Base-by-base conservation (phyloP, 2,329 filamentous ascomycete species). In the Fusarium staphyleae region DNA sequence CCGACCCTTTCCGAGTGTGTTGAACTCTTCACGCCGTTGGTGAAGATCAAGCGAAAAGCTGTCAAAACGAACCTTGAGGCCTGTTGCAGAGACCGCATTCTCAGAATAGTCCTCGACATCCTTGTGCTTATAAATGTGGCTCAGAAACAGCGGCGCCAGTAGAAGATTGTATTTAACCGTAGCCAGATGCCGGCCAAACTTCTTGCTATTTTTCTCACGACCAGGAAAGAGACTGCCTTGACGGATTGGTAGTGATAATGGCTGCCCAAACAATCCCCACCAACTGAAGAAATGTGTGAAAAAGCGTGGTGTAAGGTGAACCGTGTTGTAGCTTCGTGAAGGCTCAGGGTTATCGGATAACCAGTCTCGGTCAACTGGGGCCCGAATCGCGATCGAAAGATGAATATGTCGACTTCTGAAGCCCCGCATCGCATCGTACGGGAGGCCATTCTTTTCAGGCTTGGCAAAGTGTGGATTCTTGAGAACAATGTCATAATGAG, bases 281-380 rank as follows among this genome's bases (percentile, higher is more conserved):
- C 95, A 99, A 51, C 87, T 87, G 76, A 93, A 98, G 79, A 99
- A 99, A 71, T 99, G 95, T 0, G 93, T 97, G 72, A 99, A 99
- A 78, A 99, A 96, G 8, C 93, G 87, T 5, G 95, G 95, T 2
- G 90, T 95, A 24, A 99, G 82, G 72, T 99, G 96, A 1, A 98
- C 89, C 0, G 93, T 92, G 70, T 99, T 99, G 78, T 99, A 99
- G 70, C 93, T 98, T 60, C 87, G 85, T 1, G 93, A 96, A 3
- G 89, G 84, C 60, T 90, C 86, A 3, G 86, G 77, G 65, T 88
- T 90, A 3, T 88, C 83, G 2, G 90, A 84, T 30, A 87, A 83
- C 95, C 93, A 97, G 66, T 97, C 88, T 33, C 92, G 85, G 69
- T 93, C 89, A 28, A 89, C 85, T 0, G 96, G 95, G 1, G 95